These are phyloP conservation scores for Geotrichum siamense DNA, from an alignment of 1,139 yeast species.

Conservation along the genomic window DNA sequence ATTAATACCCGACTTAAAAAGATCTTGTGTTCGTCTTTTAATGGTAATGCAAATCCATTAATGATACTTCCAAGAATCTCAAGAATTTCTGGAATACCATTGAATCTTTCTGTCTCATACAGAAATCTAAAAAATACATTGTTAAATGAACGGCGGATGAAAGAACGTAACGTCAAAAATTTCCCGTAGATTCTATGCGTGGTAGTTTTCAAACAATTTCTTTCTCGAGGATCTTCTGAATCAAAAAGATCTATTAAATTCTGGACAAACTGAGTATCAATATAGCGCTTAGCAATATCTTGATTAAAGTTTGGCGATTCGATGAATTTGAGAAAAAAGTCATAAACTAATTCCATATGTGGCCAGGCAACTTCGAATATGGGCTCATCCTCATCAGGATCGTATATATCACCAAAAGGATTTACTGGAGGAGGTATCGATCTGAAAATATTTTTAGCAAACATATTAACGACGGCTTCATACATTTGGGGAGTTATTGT, in stretches of 20 bases:
- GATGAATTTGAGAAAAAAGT: constrained; percentile 83
- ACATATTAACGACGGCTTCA: constrained; percentile 82
- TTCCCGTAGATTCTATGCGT: constrained; percentile 94
- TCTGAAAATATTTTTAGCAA: constrained; percentile 78
- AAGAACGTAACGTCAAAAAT: constrained; percentile 81
- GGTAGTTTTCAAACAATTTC: constrained; percentile 92
- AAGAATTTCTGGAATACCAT: constrained; percentile 90
- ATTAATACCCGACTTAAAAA: constrained; percentile 81
- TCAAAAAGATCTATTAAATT: constrained; percentile 82
- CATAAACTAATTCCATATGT: constrained; percentile 95
- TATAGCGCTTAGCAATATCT: constrained; percentile 84
- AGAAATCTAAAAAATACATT: constrained; percentile 89
- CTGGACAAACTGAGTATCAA: constrained; percentile 84
- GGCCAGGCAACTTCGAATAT: constrained; percentile 98
- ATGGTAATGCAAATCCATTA: constrained; percentile 94
- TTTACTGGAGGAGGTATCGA: constrained; percentile 98
- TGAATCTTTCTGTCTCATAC: constrained; percentile 92
- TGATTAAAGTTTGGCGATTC: constrained; percentile 95
- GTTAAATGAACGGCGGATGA: constrained; percentile 84
- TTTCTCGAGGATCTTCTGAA: constrained; percentile 93
- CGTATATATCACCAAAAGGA: constrained; percentile 91
- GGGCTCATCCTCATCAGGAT: constrained; percentile 98
- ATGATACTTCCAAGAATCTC: constrained; percentile 94
- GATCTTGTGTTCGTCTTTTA: constrained; percentile 93
- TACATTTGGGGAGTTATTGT: constrained; percentile 90